A percentile compares a stretch with the other conserved stretches of the same genome.
These are phyloP conservation scores for Stachybotrys elegans DNA, from an alignment of 2,329 filamentous ascomycete genomes.

Conservation along the genomic window DNA sequence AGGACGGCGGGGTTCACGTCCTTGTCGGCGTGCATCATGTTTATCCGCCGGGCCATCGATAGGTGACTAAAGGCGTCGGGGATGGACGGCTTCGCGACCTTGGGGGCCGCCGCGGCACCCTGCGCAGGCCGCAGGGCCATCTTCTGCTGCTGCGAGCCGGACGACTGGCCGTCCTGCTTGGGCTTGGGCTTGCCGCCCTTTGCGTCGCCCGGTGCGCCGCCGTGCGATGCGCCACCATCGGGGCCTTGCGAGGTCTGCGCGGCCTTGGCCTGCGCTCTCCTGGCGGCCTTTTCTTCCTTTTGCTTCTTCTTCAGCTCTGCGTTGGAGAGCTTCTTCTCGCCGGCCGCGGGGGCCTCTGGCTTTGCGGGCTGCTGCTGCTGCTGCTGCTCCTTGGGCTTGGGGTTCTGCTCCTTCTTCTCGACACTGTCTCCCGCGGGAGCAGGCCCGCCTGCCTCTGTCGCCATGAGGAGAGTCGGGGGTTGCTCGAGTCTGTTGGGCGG, in stretches of 20 bases:
- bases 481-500: too few relatives aligned
- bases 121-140: conserved; percentile 28
- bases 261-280: conserved; percentile 67
- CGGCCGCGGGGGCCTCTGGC: conserved; percentile 12
- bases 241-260: conserved; percentile 39
- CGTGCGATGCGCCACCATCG: conserved; percentile 27
- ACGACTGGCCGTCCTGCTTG: conserved; percentile 36
- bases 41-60: conserved; percentile 58
- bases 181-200: conserved; percentile 43
- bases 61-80: conserved; percentile 78
- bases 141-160: conserved; percentile 18
- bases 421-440: conserved; percentile 19
- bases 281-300: conserved; percentile 86
- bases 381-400: conserved; percentile 12
- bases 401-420: conserved; percentile 17
- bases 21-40: conserved; percentile 58
- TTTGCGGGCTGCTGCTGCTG: neutral
- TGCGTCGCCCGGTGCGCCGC: conserved; percentile 32
- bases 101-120: conserved; percentile 28
- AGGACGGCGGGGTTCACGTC: conserved; percentile 83
- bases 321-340: conserved; percentile 57
- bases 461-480: conserved; percentile 25
- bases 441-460: conserved; percentile 24
- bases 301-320: conserved; percentile 84
- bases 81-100: conserved; percentile 55